Percentiles rank a stretch among this genome's conserved stretches.
These are phyloP conservation scores for Pestalotiopsis sp. DNA, from an alignment of 2,329 filamentous ascomycete species.

Conservation along the genomic window DNA sequence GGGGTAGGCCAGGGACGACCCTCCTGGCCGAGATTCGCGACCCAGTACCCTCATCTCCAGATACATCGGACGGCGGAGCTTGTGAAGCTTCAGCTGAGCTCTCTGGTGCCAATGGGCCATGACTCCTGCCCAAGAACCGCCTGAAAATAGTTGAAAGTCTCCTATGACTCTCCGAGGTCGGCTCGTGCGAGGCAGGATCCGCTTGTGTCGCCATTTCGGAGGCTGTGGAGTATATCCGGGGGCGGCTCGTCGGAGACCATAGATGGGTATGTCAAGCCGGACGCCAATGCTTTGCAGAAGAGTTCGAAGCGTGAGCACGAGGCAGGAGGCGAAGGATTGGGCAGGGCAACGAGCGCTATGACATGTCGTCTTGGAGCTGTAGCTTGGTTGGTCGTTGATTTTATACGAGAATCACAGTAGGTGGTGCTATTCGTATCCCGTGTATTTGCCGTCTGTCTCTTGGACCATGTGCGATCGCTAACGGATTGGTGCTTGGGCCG, in stretches of 20 bases:
- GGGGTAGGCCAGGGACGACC: slow-evolving; percentile 78
- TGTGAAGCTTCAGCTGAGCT: slow-evolving; percentile 23
- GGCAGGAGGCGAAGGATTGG: slow-evolving; percentile 18
- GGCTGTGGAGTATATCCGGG: slow-evolving; percentile 19
- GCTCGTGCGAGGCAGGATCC: slow-evolving; percentile 25
- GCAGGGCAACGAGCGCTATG: neutral
- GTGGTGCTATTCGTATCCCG: neutral
- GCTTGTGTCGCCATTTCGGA: slow-evolving; percentile 30
- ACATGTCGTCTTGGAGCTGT: slow-evolving; percentile 13
- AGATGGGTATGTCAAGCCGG: slow-evolving; percentile 20
- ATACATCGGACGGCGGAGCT: slow-evolving; percentile 24
- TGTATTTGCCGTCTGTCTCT: neutral
- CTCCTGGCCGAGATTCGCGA: slow-evolving; percentile 50
- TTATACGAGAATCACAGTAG: neutral
- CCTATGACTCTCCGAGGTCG: slow-evolving; percentile 25
- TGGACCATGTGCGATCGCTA: neutral
- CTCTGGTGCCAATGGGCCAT: slow-evolving; percentile 20
- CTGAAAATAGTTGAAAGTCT: slow-evolving; percentile 25
- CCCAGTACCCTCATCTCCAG: slow-evolving; percentile 34
- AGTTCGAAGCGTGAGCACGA: slow-evolving; percentile 14
- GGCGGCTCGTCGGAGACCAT: slow-evolving; percentile 24
- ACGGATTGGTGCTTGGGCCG: neutral
- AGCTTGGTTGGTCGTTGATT: slow-evolving; percentile 12
- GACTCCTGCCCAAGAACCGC: slow-evolving; percentile 24
- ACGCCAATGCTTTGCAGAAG: slow-evolving; percentile 23